Evolutionary conservation across 2,329 filamentous ascomycete genomes (phyloP).

Genomic region (Aspergillus carbonarius): DNA sequence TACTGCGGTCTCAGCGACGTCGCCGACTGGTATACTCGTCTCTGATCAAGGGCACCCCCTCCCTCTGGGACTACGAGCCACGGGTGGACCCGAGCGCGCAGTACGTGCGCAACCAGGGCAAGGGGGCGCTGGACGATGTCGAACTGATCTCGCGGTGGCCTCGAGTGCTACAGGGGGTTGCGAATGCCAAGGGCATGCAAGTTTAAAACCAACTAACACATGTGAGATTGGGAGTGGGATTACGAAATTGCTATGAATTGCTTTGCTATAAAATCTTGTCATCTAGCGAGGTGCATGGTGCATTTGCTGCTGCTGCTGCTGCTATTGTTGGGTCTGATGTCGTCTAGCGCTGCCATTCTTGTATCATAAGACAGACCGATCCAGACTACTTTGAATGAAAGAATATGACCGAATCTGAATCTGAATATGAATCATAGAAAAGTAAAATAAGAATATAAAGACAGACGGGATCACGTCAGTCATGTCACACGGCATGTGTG

Average conservation of each 20-base stretch:
- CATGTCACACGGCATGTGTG: neutral
- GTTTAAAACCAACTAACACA: neutral
- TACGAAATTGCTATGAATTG: neutral
- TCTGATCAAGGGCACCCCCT: constrained; percentile 71
- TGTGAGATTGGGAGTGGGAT: no score
- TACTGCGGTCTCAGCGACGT: constrained; percentile 74
- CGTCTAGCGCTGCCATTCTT: neutral
- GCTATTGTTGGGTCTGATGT: no score
- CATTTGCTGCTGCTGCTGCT: neutral
- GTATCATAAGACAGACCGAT: neutral
- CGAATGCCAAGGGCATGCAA: constrained; percentile 21
- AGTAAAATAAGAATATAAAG: no score
- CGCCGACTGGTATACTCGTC: constrained; percentile 77
- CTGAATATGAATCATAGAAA: no score
- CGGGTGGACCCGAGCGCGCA: constrained; percentile 52
- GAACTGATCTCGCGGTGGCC: constrained; percentile 45
- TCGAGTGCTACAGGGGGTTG: constrained; percentile 36
- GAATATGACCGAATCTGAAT: no score
- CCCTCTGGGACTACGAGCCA: constrained; percentile 84
- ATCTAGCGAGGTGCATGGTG: neutral
- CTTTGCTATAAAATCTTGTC: neutral
- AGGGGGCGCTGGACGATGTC: constrained; percentile 42
- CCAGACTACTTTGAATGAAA: no score
- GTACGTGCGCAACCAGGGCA: constrained; percentile 68
- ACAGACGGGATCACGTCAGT: neutral